Conservation (phyloP, 371 early-diverging fungal genomes). For the Apophysomyces variabilis region DNA sequence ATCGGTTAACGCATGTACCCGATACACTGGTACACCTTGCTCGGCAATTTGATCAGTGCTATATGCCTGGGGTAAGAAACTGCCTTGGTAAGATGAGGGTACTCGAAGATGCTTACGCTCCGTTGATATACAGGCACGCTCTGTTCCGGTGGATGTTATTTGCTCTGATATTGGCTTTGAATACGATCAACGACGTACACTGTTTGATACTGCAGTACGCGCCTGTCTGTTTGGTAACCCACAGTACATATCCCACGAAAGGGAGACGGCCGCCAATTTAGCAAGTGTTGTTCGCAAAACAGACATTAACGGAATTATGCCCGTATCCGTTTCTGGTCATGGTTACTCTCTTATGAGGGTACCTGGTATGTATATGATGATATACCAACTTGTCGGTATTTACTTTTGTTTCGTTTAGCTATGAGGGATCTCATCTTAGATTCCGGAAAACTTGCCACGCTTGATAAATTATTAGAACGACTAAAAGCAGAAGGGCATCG, state of each 20-base stretch:
- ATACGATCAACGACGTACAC: constrained; percentile 51
- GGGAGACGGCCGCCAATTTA: constrained; percentile 28
- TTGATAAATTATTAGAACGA: constrained; percentile 88
- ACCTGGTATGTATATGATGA: constrained; percentile 35
- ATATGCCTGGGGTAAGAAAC: constrained; percentile 35
- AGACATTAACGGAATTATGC: constrained; percentile 36
- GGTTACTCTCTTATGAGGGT: constrained; percentile 53
- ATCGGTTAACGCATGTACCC: constrained; percentile 36
- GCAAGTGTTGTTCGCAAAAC: constrained; percentile 25
- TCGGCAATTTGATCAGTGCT: constrained; percentile 37
- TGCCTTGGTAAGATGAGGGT: background rate
- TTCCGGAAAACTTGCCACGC: constrained; percentile 92
- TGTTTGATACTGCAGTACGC: constrained; percentile 57
- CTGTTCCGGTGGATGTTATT: constrained; percentile 69
- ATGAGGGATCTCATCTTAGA: constrained; percentile 87
- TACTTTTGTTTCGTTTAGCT: constrained; percentile 41
- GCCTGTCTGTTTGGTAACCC: constrained; percentile 57
- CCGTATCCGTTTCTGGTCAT: constrained; percentile 38
- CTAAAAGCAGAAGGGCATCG: constrained; percentile 94
- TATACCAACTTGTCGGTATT: background rate
- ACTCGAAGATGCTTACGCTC: background rate
- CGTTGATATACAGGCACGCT: constrained; percentile 50
- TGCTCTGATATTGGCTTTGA: constrained; percentile 72
- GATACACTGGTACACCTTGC: constrained; percentile 26
- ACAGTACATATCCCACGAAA: constrained; percentile 23